Evolutionary conservation across 139 green algal genomes (phyloP).

Genomic region (Micromonas commoda): DNA sequence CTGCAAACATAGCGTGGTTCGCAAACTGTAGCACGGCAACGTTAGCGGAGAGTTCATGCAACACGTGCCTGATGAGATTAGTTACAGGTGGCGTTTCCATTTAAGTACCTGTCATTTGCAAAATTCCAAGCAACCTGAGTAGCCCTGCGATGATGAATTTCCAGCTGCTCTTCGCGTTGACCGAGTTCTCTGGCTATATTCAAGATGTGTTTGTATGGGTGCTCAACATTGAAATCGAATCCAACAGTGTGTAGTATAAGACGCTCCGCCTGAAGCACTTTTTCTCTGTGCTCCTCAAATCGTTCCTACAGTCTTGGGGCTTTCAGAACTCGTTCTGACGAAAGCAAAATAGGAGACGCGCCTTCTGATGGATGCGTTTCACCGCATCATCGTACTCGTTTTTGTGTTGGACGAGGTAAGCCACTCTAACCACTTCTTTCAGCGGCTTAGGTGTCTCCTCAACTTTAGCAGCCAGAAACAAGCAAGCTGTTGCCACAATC

Average conservation of each 20-base stretch:
- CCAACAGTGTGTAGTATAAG: constrained; percentile 43
- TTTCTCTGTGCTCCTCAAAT: constrained; percentile 40
- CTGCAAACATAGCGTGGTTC: constrained; percentile 43
- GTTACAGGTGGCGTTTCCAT: neutral
- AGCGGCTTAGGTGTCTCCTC: constrained; percentile 68
- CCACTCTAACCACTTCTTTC: constrained; percentile 49
- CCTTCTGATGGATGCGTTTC: neutral
- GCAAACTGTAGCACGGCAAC: constrained; percentile 31
- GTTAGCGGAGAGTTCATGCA: constrained; percentile 3
- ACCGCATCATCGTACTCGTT: neutral
- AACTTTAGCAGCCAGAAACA: constrained; percentile 83
- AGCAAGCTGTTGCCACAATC: constrained; percentile 67
- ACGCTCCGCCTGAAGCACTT: constrained; percentile 40
- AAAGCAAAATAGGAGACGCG: neutral
- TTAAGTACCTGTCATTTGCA: constrained; percentile 52
- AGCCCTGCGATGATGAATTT: constrained; percentile 29
- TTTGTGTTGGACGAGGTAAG: constrained; percentile 25
- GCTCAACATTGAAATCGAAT: constrained; percentile 48
- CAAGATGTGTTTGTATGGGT: constrained; percentile 47
- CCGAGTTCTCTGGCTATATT: constrained; percentile 19
- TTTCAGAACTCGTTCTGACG: neutral
- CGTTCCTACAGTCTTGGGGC: constrained; percentile 24
- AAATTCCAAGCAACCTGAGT: constrained; percentile 52
- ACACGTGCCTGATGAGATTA: neutral
- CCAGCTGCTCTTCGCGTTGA: neutral